Base-by-base conservation (phyloP, 73 alveolate species). In the Stentor coeruleus region DNA sequence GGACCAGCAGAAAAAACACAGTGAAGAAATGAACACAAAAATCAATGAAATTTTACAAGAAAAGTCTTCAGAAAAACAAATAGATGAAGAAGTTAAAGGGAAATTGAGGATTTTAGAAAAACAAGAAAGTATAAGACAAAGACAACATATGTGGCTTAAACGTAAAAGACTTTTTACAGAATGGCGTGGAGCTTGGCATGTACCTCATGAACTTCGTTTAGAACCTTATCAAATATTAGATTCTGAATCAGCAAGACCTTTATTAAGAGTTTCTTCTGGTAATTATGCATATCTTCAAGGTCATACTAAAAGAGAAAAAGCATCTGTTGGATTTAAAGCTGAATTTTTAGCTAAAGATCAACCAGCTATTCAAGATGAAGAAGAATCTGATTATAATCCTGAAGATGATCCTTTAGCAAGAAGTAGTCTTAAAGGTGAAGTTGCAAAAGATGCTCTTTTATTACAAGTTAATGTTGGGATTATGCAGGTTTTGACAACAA, bases 161-260 rank as follows among this genome's bases (percentile, higher is more conserved):
- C n/a, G 79, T 14, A 66, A 20, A 31, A 66, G 39, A 33, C 36
- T 66, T 66, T 66, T 66, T 20, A 26, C 79, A 20, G 79, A 66
- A 66, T 66, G 79, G 79, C 0, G 79, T 28, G 79, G 79, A 31
- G 40, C 39, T 0, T 66, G 79, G 79, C 79, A 66, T 66, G 79
- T 66, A 20, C 49, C n/a, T 28, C 36, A 20, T 28, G 79, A 66
- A 33, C n/a, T 26, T 40, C n/a, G 33, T 1, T 31, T 66, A 28
- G 79, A 66, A 2, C 79, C 79, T 26, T 66, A 15, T 40, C 79
- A 66, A 2, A 0, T 66, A 66, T 28, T 66, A 26, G 79, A 66
- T 33, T 66, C 40, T 26, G 40, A 66, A 66, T 20, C 20, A 20
- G 37, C 79, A 20, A 37, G 79, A 20, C 79, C 79, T 0, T 11